Evolutionary conservation across 371 early-diverging fungal species (phyloP), one percentile per base, ranked within the genome.

Genomic region (Syncephalastrum monosporum): DNA sequence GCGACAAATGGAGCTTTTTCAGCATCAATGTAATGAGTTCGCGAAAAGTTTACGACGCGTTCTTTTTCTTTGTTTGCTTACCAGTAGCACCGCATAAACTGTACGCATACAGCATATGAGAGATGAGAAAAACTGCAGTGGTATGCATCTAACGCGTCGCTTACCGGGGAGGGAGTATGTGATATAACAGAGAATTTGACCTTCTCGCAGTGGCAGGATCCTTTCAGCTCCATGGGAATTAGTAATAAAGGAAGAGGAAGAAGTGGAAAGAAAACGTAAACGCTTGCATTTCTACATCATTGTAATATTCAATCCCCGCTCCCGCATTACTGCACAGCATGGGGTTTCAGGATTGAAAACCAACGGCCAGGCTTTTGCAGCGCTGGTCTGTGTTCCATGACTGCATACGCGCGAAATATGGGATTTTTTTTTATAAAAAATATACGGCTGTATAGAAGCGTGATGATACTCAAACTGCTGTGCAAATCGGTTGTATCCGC

Each of bases 181-280:
- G 68, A 69, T 0, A 58, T 45, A 1, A 76, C 71, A 29, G 59
- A 74, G 42, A 76, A 76, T 4, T 50, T 53, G 7, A 71, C 69
- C 57, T 72, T 77, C 54, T 61, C 80, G 55, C 80, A 79, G 47
- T 79, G 80, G 50, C 80, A 79, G 51, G 80, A 79, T 23, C 80
- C 80, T 63, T 72, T 60, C 14, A 79, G 56, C 50, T 79, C 77
- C 80, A 79, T 79, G 41, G 13, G 50, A 25, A 10, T 17, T 27
- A 27, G 17, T 25, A 33, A 13, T 17, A 13, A 14, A 41, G 44
- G 38, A 21, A 21, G 21, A 42, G 38, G 33, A 55, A 43, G 52
- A 45, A 41, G 29, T 19, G 17, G 38, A 59, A 33, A 27, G 33
- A 16, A 50, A 45, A 38, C 24, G 33, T 38, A 33, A 33, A 33